Conservation (phyloP, 129 eudicot genomes). For the Apium graveolens region DNA sequence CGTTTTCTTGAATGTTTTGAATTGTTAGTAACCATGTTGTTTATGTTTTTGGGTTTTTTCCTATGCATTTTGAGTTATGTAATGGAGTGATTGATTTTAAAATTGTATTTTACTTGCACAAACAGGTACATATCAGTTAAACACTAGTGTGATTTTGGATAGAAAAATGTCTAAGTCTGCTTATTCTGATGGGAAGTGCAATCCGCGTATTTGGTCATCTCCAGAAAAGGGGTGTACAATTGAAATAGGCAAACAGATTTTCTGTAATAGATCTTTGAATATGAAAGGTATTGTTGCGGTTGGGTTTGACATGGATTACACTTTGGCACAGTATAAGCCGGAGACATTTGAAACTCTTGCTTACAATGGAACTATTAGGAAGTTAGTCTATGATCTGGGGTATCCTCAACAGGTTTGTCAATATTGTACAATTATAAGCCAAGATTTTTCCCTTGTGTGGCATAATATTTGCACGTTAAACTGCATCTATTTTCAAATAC, state of each 20-base stretch:
- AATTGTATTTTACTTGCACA: background rate
- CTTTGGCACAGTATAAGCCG: constrained; percentile 92
- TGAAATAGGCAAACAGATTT: constrained; percentile 66
- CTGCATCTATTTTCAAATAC: background rate
- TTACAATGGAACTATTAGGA: constrained; percentile 88
- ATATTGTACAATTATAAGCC: background rate
- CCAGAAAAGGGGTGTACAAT: constrained; percentile 55
- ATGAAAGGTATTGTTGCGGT: constrained; percentile 84
- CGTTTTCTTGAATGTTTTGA: background rate
- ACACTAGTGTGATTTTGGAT: constrained; percentile 38
- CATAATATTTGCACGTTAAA: background rate
- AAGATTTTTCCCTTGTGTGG: background rate
- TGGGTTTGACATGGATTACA: constrained; percentile 95
- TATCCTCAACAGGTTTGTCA: constrained; percentile 81
- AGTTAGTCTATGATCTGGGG: constrained; percentile 83
- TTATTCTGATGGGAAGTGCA: constrained; percentile 25
- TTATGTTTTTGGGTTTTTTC: background rate
- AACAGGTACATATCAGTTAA: constrained; percentile 42
- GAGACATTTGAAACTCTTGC: constrained; percentile 98
- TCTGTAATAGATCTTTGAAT: constrained; percentile 85
- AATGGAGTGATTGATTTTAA: background rate
- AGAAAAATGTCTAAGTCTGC: constrained; percentile 23
- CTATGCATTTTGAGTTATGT: background rate
- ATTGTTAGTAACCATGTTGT: background rate
- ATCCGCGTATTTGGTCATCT: constrained; percentile 66